phyloP scores from a whole-genome alignment of 331 rosid species.

The Malus hybrid region DNA sequence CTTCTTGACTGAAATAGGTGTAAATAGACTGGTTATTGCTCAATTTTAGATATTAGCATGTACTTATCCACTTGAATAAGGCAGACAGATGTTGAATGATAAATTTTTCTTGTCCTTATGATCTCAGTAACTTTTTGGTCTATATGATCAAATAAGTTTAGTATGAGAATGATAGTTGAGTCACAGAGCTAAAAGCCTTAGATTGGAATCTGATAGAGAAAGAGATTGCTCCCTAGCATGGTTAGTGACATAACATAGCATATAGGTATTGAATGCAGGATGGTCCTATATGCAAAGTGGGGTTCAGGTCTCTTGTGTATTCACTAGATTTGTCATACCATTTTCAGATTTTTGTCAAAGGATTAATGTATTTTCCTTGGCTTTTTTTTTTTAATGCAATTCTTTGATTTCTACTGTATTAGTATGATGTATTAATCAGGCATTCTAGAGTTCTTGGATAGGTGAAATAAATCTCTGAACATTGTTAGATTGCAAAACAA shows the following conservation, averaged over 20 bases:
- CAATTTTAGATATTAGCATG: too few species aligned
- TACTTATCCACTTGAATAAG: too few species aligned
- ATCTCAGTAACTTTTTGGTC: background rate
- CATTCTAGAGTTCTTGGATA: background rate
- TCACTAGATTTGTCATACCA: background rate
- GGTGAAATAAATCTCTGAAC: background rate
- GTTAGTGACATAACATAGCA: too few species aligned
- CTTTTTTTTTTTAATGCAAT: background rate
- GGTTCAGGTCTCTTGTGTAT: background rate
- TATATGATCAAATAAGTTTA: background rate
- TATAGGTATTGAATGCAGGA: background rate
- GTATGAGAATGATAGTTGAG: background rate
- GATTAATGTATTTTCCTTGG: background rate
- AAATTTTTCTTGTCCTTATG: too few species aligned
- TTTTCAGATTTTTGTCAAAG: background rate
- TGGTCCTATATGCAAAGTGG: background rate
- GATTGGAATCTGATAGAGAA: background rate
- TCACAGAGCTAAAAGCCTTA: background rate
- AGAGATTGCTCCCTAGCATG: too few species aligned
- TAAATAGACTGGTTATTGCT: too few species aligned
- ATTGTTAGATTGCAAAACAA: background rate
- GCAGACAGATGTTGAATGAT: too few species aligned
- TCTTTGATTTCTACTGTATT: background rate
- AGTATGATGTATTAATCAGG: background rate
- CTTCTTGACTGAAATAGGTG: too few species aligned